These are phyloP conservation scores for Mortierella sp. DNA, from an alignment of 371 early-diverging fungal species.

Conservation along the genomic window DNA sequence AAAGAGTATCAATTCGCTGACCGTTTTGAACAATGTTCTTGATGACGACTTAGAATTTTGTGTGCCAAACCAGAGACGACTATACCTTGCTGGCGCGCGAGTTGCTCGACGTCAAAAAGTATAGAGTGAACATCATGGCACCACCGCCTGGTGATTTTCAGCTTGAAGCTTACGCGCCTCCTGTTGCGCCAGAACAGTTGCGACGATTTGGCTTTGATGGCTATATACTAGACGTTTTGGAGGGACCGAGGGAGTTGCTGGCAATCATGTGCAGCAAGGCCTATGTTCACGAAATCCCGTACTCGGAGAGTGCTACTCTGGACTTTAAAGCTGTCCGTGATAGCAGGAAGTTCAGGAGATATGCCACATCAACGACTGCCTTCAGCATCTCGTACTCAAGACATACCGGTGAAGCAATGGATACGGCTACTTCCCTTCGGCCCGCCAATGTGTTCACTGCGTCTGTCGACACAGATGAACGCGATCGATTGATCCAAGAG, in stretches of 20 bases:
- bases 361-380: constrained; percentile 21
- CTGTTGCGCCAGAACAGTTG: constrained; percentile 58
- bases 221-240: constrained; percentile 79
- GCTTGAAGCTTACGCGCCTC: constrained; percentile 56
- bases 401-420: constrained; percentile 34
- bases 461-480: constrained; percentile 39
- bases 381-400: constrained; percentile 29
- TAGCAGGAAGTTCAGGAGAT: constrained; percentile 30
- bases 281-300: constrained; percentile 67
- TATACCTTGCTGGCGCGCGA: constrained; percentile 74
- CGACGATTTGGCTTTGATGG: constrained; percentile 75
- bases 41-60: constrained; percentile 70
- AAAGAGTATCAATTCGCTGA: background rate
- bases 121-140: constrained; percentile 73
- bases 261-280: constrained; percentile 71
- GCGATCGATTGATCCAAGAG: constrained; percentile 17
- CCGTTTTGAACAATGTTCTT: background rate
- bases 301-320: constrained; percentile 45
- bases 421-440: constrained; percentile 26
- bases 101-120: constrained; percentile 65
- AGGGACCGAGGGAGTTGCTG: constrained; percentile 76
- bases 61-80: constrained; percentile 82
- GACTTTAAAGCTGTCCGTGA: constrained; percentile 28
- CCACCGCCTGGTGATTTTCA: constrained; percentile 52
- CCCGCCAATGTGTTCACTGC: constrained; percentile 35